These are phyloP conservation scores for Termitomyces heimii DNA, from an alignment of 768 basidiomycete genomes.

Conservation along the genomic window DNA sequence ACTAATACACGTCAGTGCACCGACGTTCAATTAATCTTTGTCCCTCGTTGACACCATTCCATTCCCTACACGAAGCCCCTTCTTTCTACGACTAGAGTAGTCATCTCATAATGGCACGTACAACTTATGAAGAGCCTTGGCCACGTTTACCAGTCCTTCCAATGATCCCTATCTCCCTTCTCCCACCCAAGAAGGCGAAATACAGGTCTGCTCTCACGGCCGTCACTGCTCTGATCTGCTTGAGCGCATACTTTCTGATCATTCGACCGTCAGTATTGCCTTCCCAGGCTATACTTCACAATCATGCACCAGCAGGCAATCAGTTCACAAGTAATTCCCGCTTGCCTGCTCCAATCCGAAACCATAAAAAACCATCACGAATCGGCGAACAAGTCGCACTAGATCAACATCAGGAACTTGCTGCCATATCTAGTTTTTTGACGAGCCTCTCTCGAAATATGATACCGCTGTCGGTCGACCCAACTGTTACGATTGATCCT, in stretches of 20 bases:
- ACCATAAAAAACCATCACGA: conserved; percentile 15
- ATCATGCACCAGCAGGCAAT: conserved; percentile 24
- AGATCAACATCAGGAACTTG: conserved; percentile 56
- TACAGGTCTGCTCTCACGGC: conserved; percentile 51
- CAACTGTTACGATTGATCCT: conserved; percentile 63
- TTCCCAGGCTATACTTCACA: conserved; percentile 26
- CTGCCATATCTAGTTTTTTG: conserved; percentile 69
- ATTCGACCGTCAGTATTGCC: conserved; percentile 36
- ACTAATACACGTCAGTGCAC: not conserved
- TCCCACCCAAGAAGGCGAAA: conserved; percentile 40
- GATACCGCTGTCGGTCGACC: conserved; percentile 62
- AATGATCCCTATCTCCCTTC: conserved; percentile 16
- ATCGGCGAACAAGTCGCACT: conserved; percentile 39
- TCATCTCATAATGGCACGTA: conserved; percentile 19
- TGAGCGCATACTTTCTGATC: conserved; percentile 54
- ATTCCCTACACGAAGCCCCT: not conserved
- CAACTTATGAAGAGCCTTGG: conserved; percentile 24
- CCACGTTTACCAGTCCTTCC: conserved; percentile 13
- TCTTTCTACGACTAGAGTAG: not conserved
- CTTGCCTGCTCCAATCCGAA: conserved; percentile 14
- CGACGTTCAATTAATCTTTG: too few relatives aligned
- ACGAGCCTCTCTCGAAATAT: conserved; percentile 71
- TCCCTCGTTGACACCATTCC: not conserved
- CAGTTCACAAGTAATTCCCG: conserved; percentile 31
- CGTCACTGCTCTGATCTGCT: conserved; percentile 41